Evolutionary conservation across 805 yeast species (phyloP).

Genomic region (Ogataea methylovora): DNA sequence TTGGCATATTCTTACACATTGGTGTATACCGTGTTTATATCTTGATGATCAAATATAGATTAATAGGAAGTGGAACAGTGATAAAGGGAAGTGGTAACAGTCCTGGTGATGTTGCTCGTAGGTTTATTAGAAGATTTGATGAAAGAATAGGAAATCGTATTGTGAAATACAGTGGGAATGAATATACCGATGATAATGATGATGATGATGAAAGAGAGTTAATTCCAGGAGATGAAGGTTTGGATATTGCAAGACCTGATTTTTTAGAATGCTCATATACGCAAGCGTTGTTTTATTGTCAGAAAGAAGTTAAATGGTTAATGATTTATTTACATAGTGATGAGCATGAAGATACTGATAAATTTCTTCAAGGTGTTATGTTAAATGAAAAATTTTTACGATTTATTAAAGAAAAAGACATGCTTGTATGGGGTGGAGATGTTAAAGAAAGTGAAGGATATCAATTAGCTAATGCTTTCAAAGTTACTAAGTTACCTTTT

Average conservation of each 20-base stretch:
- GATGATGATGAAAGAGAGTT: background rate
- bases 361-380: slow-evolving; percentile 47
- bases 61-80: slow-evolving; percentile 14
- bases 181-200: slow-evolving; percentile 2
- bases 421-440: slow-evolving; percentile 84
- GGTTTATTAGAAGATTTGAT: slow-evolving; percentile 25
- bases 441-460: slow-evolving; percentile 74
- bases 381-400: slow-evolving; percentile 41
- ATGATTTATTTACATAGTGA: slow-evolving; percentile 68
- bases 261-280: slow-evolving; percentile 75
- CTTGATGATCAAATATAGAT: too few species aligned
- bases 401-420: slow-evolving; percentile 40
- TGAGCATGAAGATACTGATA: slow-evolving; percentile 53
- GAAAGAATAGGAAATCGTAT: slow-evolving; percentile 22
- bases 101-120: slow-evolving; percentile 26
- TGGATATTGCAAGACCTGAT: slow-evolving; percentile 23
- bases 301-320: slow-evolving; percentile 63
- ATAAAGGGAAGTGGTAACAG: slow-evolving; percentile 11
- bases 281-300: slow-evolving; percentile 65
- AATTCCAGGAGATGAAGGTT: background rate
- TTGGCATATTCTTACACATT: background rate
- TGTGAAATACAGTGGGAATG: background rate
- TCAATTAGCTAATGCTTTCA: slow-evolving; percentile 71
- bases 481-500: slow-evolving; percentile 73
- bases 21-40: too few species aligned